A percentile compares a stretch with the other conserved stretches of the same genome.
These are phyloP conservation scores for Pyrenophora graminea DNA, from an alignment of 2,329 filamentous ascomycete genomes.

Conservation along the genomic window DNA sequence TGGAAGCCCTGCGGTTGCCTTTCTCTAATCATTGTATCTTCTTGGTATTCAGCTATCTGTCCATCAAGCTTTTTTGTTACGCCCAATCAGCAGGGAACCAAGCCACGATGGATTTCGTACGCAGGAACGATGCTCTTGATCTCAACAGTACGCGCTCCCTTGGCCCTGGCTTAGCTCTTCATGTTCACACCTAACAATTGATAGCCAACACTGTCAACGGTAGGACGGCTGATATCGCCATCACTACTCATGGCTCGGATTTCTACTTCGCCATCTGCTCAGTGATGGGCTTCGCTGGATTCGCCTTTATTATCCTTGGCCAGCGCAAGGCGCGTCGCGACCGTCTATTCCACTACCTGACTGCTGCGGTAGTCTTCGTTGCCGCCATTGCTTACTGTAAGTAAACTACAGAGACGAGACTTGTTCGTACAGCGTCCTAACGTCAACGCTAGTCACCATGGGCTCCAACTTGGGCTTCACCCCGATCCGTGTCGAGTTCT, in stretches of 20 bases:
- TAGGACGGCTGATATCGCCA: conserved; percentile 56
- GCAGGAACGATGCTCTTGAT: conserved; percentile 28
- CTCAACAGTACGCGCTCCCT: conserved; percentile 23
- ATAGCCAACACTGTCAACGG: conserved; percentile 53
- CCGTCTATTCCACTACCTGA: conserved; percentile 68
- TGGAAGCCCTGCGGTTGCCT: neutral
- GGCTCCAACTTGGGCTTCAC: conserved; percentile 68
- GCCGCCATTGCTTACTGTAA: conserved; percentile 64
- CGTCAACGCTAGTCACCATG: conserved; percentile 56
- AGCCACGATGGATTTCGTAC: conserved; percentile 9
- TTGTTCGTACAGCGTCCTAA: neutral
- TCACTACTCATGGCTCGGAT: conserved; percentile 64
- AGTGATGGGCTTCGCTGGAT: conserved; percentile 60
- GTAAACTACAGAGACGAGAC: neutral
- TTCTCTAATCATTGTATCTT: too few relatives aligned
- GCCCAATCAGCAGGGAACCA: neutral
- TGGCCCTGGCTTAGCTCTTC: too few relatives aligned
- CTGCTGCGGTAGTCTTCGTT: conserved; percentile 61
- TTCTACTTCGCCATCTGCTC: conserved; percentile 67
- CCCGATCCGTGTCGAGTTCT: conserved; percentile 66
- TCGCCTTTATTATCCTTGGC: conserved; percentile 59
- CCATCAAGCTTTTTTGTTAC: neutral
- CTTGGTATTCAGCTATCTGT: neutral
- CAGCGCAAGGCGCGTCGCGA: conserved; percentile 59
- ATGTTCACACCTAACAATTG: neutral